Evolutionary conservation across 495 filamentous ascomycete species (phyloP), one percentile per base, ranked within the genome.

Genomic region (Aspergillus funiculosus): DNA sequence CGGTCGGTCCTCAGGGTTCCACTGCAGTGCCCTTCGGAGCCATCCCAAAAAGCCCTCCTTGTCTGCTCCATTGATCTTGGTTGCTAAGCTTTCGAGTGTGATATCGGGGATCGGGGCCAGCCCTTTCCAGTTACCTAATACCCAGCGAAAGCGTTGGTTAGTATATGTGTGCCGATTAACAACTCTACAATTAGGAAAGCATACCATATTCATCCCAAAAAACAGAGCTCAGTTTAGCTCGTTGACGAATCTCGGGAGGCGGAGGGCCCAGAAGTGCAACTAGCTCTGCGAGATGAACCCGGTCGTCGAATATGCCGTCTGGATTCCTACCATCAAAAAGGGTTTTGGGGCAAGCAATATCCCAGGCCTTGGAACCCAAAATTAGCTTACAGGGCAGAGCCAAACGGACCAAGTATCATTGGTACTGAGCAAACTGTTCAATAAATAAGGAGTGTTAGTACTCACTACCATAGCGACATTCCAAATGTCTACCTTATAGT

Each of bases 221-320:
- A 5, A 37, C 48, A 5, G 45, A 50, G 22, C 50, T 51, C 10
- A 56, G 15, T 11, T 41, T 21, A 30, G 57, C 57, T 17, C 39
- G 45, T 37, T 61, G n/a, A 5, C 66, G 28, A 14, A 74, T 52
- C 6, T 64, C 55, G 1, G 42, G 39, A 5, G 65, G 65, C 5
- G 69, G 71, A 11, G 50, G 61, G 6, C 73, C 72, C 6, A 75
- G 53, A 9, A 75, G 28, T 2, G 60, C 61, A 40, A 72, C 51
- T 2, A 75, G 57, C 35, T 65, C 59, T 18, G 65, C 64, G 2
- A 73, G 53, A 57, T 69, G 67, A 2, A 37, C 46, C 3, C 53
- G 35, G 14, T 59, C 57, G 28, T 59, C 53, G 34, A 54, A 56
- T 18, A 52, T 29, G 15, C 50, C 50, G 36, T 53, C n/a, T n/a